Percentiles rank a stretch among this genome's conserved stretches.
Evolutionary conservation across 768 basidiomycete species (phyloP).

Genomic region (Pulveroboletus sp.): DNA sequence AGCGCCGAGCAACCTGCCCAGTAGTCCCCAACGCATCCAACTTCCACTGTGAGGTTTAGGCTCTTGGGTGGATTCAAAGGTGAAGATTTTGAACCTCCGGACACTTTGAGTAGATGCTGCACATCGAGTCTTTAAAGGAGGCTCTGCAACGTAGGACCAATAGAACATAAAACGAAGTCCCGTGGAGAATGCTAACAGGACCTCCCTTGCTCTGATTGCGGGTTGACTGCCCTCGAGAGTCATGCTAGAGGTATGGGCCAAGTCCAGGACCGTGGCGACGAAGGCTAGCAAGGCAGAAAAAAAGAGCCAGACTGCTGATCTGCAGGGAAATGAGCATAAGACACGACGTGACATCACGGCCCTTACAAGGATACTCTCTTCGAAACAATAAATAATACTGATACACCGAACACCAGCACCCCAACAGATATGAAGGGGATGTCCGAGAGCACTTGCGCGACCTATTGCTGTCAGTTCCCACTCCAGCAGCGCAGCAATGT

Average conservation of each 20-base stretch:
- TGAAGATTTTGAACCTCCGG: conserved; percentile 12
- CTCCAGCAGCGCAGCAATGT: not conserved
- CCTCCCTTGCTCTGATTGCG: conserved; percentile 51
- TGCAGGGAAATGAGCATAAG: conserved; percentile 19
- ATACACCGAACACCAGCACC: conserved; percentile 56
- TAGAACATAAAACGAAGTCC: conserved; percentile 62
- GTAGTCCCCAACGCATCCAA: conserved; percentile 61
- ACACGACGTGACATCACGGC: not conserved
- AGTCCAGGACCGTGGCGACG: conserved; percentile 56
- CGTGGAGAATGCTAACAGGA: conserved; percentile 51
- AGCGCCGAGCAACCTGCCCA: conserved; percentile 52
- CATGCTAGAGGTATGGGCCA: conserved; percentile 45
- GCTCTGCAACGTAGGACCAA: conserved; percentile 59
- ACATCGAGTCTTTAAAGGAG: conserved; percentile 36
- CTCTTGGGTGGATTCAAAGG: conserved; percentile 10
- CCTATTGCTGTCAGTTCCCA: conserved; percentile 31
- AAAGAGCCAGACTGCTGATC: conserved; percentile 50
- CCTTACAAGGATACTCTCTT: conserved; percentile 51
- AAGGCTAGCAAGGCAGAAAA: conserved; percentile 57
- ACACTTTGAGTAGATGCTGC: conserved; percentile 27
- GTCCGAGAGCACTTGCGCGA: conserved; percentile 54
- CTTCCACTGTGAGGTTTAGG: conserved; percentile 47
- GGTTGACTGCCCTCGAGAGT: conserved; percentile 22
- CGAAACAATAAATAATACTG: conserved; percentile 51
- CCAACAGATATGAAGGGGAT: conserved; percentile 67